Evolutionary conservation across 257 asterid species (phyloP).

Genomic region (Jaltomata sinuosa): DNA sequence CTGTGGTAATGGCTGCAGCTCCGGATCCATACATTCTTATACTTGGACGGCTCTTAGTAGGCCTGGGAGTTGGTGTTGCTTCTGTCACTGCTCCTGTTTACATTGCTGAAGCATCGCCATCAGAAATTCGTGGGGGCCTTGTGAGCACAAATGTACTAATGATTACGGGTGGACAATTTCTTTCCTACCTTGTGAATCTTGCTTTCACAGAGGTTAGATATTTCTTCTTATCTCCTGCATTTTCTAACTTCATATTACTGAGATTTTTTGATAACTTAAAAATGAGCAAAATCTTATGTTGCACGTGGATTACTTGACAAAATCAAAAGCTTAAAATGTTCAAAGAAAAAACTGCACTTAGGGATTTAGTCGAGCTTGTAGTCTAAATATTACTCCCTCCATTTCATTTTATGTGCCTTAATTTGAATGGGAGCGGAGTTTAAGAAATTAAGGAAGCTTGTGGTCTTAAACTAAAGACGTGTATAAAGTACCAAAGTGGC

Average conservation of each 20-base stretch:
- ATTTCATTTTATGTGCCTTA: not conserved
- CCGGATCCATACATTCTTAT: constrained; percentile 79
- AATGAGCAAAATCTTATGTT: not conserved
- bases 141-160: constrained; percentile 94
- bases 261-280: not conserved
- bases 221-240: not conserved
- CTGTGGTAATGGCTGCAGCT: constrained; percentile 78
- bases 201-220: constrained; percentile 86
- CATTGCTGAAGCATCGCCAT: constrained; percentile 91
- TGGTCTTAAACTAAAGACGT: not conserved
- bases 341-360: not conserved
- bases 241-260: not conserved
- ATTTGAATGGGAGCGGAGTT: not conserved
- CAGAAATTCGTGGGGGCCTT: constrained; percentile 91
- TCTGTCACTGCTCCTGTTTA: constrained; percentile 96
- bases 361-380: not conserved
- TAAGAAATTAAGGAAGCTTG: not conserved
- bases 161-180: constrained; percentile 96
- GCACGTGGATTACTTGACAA: not conserved
- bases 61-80: constrained; percentile 91
- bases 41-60: constrained; percentile 70
- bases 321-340: not conserved
- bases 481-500: not conserved
- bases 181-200: constrained; percentile 93
- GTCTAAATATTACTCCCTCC: not conserved